These are phyloP conservation scores for Plasmodium chabaudi DNA, from an alignment of 169 alveolate genomes.

Conservation along the genomic window DNA sequence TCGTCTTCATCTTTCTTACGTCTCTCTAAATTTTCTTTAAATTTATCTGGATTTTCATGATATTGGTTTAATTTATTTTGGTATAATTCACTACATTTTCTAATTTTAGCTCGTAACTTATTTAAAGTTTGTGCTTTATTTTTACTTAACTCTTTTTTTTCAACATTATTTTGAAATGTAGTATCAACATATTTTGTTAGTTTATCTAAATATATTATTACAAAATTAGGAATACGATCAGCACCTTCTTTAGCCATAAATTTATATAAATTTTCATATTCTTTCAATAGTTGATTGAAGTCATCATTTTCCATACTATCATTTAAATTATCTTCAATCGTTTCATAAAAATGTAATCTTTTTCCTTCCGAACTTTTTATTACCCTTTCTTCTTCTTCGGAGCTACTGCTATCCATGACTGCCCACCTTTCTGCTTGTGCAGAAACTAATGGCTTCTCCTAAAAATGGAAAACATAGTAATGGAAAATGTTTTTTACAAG, in stretches of 20 bases:
- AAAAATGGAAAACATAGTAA: conserved; percentile 28
- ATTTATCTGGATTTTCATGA: conserved; percentile 85
- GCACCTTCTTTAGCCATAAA: conserved; percentile 84
- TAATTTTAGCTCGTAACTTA: conserved; percentile 86
- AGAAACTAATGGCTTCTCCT: conserved; percentile 80
- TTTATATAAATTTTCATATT: conserved; percentile 85
- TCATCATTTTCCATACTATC: conserved; percentile 85
- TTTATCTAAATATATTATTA: conserved; percentile 81
- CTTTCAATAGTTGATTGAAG: conserved; percentile 84
- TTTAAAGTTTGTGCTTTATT: conserved; percentile 88
- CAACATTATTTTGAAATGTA: conserved; percentile 81
- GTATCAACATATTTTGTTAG: conserved; percentile 69
- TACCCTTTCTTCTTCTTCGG: conserved; percentile 88
- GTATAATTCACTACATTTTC: conserved; percentile 88
- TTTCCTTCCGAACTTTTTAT: conserved; percentile 89
- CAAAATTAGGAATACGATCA: conserved; percentile 80
- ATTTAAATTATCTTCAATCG: conserved; percentile 79
- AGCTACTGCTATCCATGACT: conserved; percentile 85
- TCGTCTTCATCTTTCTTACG: conserved; percentile 82
- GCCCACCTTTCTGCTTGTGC: conserved; percentile 82
- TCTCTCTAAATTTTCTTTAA: conserved; percentile 78
- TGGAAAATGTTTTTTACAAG: no score
- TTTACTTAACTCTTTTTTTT: conserved; percentile 86
- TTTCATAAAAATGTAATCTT: conserved; percentile 84
- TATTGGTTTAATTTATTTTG: conserved; percentile 83